A percentile compares a stretch with the other conserved stretches of the same genome.
Evolutionary conservation across 768 basidiomycete species (phyloP).

Genomic region (Rhodosporidiobolus odoratus): DNA sequence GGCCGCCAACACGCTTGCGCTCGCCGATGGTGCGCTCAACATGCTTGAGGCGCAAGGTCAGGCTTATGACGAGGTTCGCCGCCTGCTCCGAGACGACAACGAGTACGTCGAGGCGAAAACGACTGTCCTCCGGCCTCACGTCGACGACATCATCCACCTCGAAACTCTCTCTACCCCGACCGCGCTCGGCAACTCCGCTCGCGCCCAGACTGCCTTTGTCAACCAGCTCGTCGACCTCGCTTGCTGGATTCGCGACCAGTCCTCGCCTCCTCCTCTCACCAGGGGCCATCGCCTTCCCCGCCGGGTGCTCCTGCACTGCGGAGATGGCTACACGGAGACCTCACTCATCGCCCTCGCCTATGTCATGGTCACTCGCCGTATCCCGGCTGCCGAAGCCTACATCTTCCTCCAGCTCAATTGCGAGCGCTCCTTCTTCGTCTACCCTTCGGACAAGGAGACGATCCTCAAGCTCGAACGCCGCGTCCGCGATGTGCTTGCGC

Average conservation of each 20-base stretch:
- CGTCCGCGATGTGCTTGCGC: constrained; percentile 26
- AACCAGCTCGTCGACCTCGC: constrained; percentile 39
- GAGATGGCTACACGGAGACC: constrained; percentile 89
- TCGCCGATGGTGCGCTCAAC: constrained; percentile 13
- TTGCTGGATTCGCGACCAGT: constrained; percentile 40
- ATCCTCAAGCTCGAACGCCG: constrained; percentile 35
- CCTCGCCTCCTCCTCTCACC: constrained; percentile 13
- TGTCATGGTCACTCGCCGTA: constrained; percentile 60
- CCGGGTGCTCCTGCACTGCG: constrained; percentile 68
- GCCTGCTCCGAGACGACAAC: neutral
- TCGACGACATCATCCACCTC: constrained; percentile 41
- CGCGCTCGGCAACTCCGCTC: constrained; percentile 6
- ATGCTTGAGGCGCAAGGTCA: constrained; percentile 26
- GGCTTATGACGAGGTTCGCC: constrained; percentile 24
- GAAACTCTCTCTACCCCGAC: constrained; percentile 39
- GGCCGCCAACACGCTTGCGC: neutral
- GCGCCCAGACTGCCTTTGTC: constrained; percentile 17
- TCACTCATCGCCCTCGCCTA: constrained; percentile 79
- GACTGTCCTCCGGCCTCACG: constrained; percentile 22
- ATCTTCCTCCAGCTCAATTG: constrained; percentile 66
- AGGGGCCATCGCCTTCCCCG: constrained; percentile 28
- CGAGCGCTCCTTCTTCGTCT: constrained; percentile 80
- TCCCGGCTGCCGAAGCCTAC: constrained; percentile 78
- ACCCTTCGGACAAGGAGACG: constrained; percentile 69
- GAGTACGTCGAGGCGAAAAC: constrained; percentile 12